Base-by-base conservation (phyloP, 768 basidiomycete genomes). In the Termitomyces titanicus region DNA sequence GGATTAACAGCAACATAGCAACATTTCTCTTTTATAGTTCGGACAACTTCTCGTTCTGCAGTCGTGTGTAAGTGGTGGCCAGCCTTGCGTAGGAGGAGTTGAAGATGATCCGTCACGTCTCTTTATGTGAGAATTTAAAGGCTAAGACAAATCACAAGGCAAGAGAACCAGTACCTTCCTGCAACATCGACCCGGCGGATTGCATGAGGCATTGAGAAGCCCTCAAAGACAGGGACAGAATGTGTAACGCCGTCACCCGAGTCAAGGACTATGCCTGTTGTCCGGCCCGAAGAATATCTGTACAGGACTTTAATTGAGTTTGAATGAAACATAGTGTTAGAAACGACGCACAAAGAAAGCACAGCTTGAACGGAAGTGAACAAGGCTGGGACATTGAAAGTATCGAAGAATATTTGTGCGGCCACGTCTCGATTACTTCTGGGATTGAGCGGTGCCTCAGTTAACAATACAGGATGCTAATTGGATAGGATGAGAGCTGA, bases 161-260 rank as follows among this genome's bases (percentile, higher is more conserved):
- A 38, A 47, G n/a, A 47, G 31, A 47, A n/a, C 12, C n/a, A 33
- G 50, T 78, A 92, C 93, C 95, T 82, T 69, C 97, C 97, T 35
- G 97, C 97, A 15, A 99, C 85, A 68, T 99, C 97, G 43, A 99
- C 90, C 63, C 97, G 81, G 39, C 94, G 85, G 61, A 98, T 95
- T 38, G 97, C 96, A 68, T 98, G 95, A 40, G 95, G 94, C 93
- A 98, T 98, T 6, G 94, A 95, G 77, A 98, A 98, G 0, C 97
- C 97, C 66, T 99, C 97, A 65, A 95, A 99, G 17, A 99, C 95
- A 3, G 97, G 97, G 3, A 99, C 97, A 13, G 97, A 93, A 59
- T 99, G 97, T 22, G 97, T 98, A 8, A 99, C 97, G 25, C 97
- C 97, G 67, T 99, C 97, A 11, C 97, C 97, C 5, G 96, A 98